Evolutionary conservation across 352 stramenopile genomes (phyloP).

Genomic region (Nothophytophthora sp.): DNA sequence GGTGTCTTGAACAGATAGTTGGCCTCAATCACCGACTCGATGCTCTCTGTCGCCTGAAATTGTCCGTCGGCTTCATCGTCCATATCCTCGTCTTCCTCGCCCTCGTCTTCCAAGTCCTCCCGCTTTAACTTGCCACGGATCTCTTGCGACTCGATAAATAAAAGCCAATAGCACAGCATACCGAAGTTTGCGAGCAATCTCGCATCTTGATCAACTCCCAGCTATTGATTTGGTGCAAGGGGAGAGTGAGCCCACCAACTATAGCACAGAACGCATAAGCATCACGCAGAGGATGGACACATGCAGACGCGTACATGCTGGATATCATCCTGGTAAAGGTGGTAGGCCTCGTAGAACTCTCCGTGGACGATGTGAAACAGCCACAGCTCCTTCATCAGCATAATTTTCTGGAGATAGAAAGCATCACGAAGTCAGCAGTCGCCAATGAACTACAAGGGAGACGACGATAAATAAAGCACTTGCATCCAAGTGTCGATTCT

Average conservation of each 20-base stretch:
- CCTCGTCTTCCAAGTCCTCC: slow-evolving; percentile 27
- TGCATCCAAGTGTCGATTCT: slow-evolving; percentile 53
- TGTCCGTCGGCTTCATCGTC: slow-evolving; percentile 21
- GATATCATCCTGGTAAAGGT: slow-evolving; percentile 78
- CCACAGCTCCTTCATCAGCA: slow-evolving; percentile 75
- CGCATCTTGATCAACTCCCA: slow-evolving; percentile 54
- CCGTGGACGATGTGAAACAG: slow-evolving; percentile 67
- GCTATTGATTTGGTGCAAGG: slow-evolving; percentile 12
- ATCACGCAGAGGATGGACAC: neutral
- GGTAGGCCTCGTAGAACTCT: slow-evolving; percentile 82
- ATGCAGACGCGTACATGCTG: slow-evolving; percentile 41
- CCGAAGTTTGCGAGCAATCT: slow-evolving; percentile 72
- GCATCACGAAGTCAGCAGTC: slow-evolving; percentile 1
- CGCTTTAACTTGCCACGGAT: slow-evolving; percentile 51
- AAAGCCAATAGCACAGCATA: slow-evolving; percentile 83
- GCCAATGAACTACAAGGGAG: slow-evolving; percentile 16
- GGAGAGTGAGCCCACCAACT: neutral
- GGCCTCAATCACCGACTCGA: slow-evolving; percentile 52
- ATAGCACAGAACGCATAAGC: neutral
- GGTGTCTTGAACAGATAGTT: slow-evolving; percentile 65
- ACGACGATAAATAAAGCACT: slow-evolving; percentile 7
- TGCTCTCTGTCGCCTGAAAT: slow-evolving; percentile 24
- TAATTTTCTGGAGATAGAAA: slow-evolving; percentile 35
- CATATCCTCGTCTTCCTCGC: slow-evolving; percentile 24
- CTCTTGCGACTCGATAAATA: slow-evolving; percentile 77